Base-by-base conservation (phyloP, 2,329 filamentous ascomycete species). In the Pestalotiopsis sp. region DNA sequence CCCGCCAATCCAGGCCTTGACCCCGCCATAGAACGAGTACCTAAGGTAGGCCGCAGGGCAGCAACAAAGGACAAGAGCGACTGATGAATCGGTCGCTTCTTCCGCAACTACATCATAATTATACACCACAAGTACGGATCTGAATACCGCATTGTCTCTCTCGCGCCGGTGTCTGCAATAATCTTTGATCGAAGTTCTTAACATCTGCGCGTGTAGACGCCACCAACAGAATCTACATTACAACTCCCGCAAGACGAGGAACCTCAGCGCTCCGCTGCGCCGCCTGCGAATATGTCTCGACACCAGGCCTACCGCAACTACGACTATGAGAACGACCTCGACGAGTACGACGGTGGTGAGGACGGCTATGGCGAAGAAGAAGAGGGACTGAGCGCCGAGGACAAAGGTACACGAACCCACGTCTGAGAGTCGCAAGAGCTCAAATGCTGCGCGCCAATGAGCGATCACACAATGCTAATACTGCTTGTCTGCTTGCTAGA, bases 311-410 rank as follows among this genome's bases (percentile, higher is more conserved):
- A 82, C 67, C 82, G 82, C 49, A 85, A 85, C 70, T 80, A 85
- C 68, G 83, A 86, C 67, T 87, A 85, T 74, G 81, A 86, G 71
- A 81, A 86, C 17, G 85, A 85, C 41, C 78, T 87, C 67, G 82
- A 86, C 68, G 84, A 87, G 70, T 87, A 82, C 67, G 85, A 88
- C 52, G 82, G 78, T 6, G 79, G 74, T 25, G 81, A 76, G 2
- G 80, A 83, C 52, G 74, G 72, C 4, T 83, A 84, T 5, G 82
- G 82, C 14, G 85, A 81, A 17, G 81, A 83, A 61, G 83, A 83
- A 41, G 82, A 83, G 39, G 83, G 84, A 58, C 49, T 69, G 78
- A 86, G 72, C 77, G 74, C 76, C 20, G 78, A 79, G 65, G 78
- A 79, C 70, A 74, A 72, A 71, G 77, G 77, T 77, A 70, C 20